Evolutionary conservation across 371 early-diverging fungal genomes (phyloP), one percentile per base, ranked within the genome.

Genomic region (Rhizopus delemar): DNA sequence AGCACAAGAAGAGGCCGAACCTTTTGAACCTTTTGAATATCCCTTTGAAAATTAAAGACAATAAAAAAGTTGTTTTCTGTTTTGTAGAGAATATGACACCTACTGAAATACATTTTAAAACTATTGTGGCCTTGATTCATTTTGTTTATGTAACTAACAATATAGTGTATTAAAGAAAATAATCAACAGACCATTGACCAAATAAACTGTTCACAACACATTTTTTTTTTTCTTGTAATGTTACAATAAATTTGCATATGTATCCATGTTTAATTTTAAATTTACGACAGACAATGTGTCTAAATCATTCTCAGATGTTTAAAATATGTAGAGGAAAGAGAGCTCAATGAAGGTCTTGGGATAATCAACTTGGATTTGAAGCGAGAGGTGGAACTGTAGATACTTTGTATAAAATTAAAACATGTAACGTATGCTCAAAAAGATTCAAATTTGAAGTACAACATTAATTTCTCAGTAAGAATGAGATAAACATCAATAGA

Each of bases 361-460:
- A 67, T 93, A 92, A 65, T 73, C 96, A 11, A 98, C 97, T 38
- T 89, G 54, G 97, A 96, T 51, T 90, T 93, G 2, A 94, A 95
- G 54, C 73, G 95, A 28, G 99, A 98, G 57, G 93, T 98, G 95
- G 97, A 98, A 92, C 95, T 49, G 72, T 98, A 72, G 97, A 98
- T 66, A 94, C 93, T 0, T 60, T 98, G 57, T 98, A 98, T 60
- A 97, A 98, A 72, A 90, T 98, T 35, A 82, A 94, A 7, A 87
- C 94, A 34, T 71, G 86, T 56, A 98, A 97, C 66, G 95, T 97
- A 1, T 65, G 80, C 22, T 84, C 77, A 32, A 97, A 97, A 67
- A 78, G 94, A 5, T 78, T 93, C 11, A 85, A 84, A 0, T 88
- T 88, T 34, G 81, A 69, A 8, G 65, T 90, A 7, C 63, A 90